Evolutionary conservation across 345 rosid species (phyloP).

Genomic region (Ceriops decandra): DNA sequence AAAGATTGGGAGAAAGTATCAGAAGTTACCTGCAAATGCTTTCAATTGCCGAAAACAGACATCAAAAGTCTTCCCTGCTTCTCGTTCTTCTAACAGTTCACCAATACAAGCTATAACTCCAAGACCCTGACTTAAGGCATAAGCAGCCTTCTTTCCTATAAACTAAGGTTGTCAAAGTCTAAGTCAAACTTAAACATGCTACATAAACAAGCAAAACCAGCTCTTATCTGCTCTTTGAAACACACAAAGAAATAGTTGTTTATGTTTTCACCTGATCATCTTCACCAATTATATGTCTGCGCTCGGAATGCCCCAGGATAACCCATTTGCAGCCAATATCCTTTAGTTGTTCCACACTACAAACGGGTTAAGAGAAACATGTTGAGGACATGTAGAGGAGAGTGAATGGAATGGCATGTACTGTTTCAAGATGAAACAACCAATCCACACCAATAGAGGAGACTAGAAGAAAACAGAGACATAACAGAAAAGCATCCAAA

Average conservation of each 20-base stretch:
- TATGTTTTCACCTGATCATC: conserved; percentile 60
- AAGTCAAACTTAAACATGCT: conserved; percentile 2
- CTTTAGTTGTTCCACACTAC: conserved; percentile 86
- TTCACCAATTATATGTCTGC: conserved; percentile 93
- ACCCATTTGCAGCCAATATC: conserved; percentile 97
- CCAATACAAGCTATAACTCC: conserved; percentile 97
- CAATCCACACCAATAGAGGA: too few species aligned
- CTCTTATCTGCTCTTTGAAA: neutral
- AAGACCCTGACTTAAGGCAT: conserved; percentile 79
- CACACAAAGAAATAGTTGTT: neutral
- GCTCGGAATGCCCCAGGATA: conserved; percentile 94
- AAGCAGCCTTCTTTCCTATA: conserved; percentile 96
- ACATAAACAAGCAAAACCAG: neutral
- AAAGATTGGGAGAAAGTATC: neutral
- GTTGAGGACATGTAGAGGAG: neutral
- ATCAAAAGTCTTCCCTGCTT: conserved; percentile 93
- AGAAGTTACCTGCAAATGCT: conserved; percentile 68
- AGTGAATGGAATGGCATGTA: too few species aligned
- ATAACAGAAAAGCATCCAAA: too few species aligned
- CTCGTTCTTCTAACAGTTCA: conserved; percentile 83
- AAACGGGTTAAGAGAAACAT: conserved; percentile 13
- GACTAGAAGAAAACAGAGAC: too few species aligned
- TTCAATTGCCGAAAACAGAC: conserved; percentile 85
- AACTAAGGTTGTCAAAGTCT: conserved; percentile 46
- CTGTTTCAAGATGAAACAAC: too few species aligned